Evolutionary conservation across 768 basidiomycete species (phyloP).

Genomic region (Tephrocybe sp.): DNA sequence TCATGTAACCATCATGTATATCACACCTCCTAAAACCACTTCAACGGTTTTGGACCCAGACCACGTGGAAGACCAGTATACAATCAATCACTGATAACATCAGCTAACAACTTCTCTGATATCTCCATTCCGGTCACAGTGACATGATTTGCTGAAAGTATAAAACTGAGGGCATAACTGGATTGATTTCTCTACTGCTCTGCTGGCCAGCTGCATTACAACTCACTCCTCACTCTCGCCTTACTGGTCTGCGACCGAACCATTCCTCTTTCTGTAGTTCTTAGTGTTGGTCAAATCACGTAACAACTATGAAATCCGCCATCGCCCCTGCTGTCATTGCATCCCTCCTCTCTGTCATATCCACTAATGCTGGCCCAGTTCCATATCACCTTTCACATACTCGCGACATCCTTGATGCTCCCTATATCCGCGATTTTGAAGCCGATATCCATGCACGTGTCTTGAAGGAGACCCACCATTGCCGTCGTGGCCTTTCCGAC

Average conservation of each 20-base stretch:
- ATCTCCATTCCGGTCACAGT: too few relatives aligned
- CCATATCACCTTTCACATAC: background rate
- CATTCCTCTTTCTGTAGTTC: background rate
- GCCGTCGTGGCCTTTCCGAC: background rate
- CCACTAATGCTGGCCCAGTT: slow-evolving; percentile 3
- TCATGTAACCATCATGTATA: too few relatives aligned
- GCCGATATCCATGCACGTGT: slow-evolving; percentile 2
- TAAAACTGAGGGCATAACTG: background rate
- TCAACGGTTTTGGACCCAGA: too few relatives aligned
- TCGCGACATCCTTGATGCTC: slow-evolving; percentile 2
- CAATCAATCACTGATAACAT: too few relatives aligned
- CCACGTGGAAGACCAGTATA: too few relatives aligned
- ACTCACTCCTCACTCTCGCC: background rate
- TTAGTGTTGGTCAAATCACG: background rate
- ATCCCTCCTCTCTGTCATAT: slow-evolving; percentile 2
- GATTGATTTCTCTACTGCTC: background rate
- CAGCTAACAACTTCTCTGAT: too few relatives aligned
- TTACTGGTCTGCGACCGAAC: slow-evolving; percentile 2
- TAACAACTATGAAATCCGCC: slow-evolving; percentile 5
- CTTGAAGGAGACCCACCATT: background rate
- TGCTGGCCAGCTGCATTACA: slow-evolving; percentile 9
- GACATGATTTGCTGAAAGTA: too few relatives aligned
- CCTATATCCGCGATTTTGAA: slow-evolving; percentile 5
- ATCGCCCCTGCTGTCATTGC: slow-evolving; percentile 7
- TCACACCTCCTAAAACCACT: too few relatives aligned